Conservation (phyloP, 306 rosid species). For the Neltuma alba region DNA sequence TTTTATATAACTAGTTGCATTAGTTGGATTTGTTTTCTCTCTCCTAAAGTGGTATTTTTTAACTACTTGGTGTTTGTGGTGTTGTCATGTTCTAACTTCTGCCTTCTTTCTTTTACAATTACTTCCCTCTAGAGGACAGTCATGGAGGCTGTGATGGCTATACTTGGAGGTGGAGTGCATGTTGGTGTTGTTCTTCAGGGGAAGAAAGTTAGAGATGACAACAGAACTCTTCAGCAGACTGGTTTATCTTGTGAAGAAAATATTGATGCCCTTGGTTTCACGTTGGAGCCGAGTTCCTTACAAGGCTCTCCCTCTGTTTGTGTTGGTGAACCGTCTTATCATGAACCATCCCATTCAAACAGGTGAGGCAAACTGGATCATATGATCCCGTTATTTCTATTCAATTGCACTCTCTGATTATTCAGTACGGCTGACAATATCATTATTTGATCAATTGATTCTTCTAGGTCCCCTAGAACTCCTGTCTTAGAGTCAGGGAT, state of each 20-base stretch:
- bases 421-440: conserved; percentile 35
- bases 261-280: conserved; percentile 68
- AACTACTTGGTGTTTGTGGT: background rate
- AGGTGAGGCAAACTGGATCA: conserved; percentile 51
- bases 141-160: conserved; percentile 78
- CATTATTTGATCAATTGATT: conserved; percentile 3
- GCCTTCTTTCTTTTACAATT: conserved; percentile 3
- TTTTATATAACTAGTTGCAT: background rate
- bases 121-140: conserved; percentile 64
- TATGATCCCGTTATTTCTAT: conserved; percentile 15
- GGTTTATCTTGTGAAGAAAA: conserved; percentile 80
- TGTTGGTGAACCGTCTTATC: conserved; percentile 47
- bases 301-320: conserved; percentile 51
- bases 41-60: background rate
- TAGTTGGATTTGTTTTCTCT: background rate
- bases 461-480: conserved; percentile 64
- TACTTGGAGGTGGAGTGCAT: conserved; percentile 69
- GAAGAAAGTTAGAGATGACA: conserved; percentile 77
- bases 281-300: conserved; percentile 68
- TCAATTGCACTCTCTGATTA: conserved; percentile 3
- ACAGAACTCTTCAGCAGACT: conserved; percentile 74
- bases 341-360: conserved; percentile 47
- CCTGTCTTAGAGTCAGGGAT: conserved; percentile 49
- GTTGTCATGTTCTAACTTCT: background rate
- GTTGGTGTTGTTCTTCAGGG: conserved; percentile 81